Conservation (phyloP, 768 basidiomycete species). For the Boletus eberwhitei region DNA sequence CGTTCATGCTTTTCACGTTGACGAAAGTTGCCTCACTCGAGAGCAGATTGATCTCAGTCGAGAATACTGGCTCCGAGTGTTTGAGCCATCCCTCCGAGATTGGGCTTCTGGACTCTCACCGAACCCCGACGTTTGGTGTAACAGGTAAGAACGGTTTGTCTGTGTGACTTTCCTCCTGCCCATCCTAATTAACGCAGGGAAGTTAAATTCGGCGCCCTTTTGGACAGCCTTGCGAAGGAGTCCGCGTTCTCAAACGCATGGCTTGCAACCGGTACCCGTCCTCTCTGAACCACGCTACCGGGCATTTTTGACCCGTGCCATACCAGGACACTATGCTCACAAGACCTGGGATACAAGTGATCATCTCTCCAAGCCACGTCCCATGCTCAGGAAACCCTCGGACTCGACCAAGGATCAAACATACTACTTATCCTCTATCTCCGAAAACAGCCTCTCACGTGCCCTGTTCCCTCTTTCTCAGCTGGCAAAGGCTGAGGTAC, state of each 20-base stretch:
- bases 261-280: slow-evolving; percentile 74
- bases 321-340: slow-evolving; percentile 80
- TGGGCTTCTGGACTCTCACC: slow-evolving; percentile 85
- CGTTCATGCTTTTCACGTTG: background rate
- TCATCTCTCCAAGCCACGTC: slow-evolving; percentile 31
- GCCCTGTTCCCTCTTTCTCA: slow-evolving; percentile 77
- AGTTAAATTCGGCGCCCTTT: slow-evolving; percentile 86
- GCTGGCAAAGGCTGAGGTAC: slow-evolving; percentile 67
- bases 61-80: slow-evolving; percentile 90
- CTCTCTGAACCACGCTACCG: background rate
- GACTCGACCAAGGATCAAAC: slow-evolving; percentile 85
- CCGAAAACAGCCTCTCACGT: slow-evolving; percentile 59
- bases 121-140: slow-evolving; percentile 93
- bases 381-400: slow-evolving; percentile 48
- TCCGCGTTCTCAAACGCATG: slow-evolving; percentile 43
- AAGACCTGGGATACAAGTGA: slow-evolving; percentile 47
- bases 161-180: background rate
- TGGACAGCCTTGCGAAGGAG: slow-evolving; percentile 53
- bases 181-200: slow-evolving; percentile 46
- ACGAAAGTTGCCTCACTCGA: slow-evolving; percentile 2
- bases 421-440: slow-evolving; percentile 81
- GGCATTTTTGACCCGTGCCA: background rate
- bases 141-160: slow-evolving; percentile 47
- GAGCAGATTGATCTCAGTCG: slow-evolving; percentile 77
- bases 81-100: slow-evolving; percentile 74